Base-by-base conservation (phyloP, 2,329 filamentous ascomycete genomes). In the Penicillium sp. region DNA sequence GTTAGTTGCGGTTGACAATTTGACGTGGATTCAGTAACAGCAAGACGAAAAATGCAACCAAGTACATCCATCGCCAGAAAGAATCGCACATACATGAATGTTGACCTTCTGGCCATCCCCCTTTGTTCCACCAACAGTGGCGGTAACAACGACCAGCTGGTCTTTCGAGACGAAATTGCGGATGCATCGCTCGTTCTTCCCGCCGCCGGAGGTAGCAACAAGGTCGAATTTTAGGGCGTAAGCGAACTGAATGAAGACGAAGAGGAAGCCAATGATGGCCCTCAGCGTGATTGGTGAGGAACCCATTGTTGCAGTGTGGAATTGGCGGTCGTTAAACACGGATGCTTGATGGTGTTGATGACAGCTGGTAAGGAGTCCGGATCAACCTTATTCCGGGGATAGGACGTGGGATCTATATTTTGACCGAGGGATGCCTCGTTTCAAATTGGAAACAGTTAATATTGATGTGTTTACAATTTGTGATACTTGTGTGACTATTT, bases 61-160 rank as follows among this genome's bases (percentile, higher is more conserved):
- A 11, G 14, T 22, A 13, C n/a, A 40, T 40, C 12, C 33, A 37
- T 33, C 19, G 10, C 31, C 9, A 12, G 18, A 4, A 31, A 16
- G 14, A 16, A 14, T 18, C 3, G 27, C 39, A 66, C 64, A 57
- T 77, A 96, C 92, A 74, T 95, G 86, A 80, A 99, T 93, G 72
- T 97, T 95, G 57, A 97, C 83, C 62, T 82, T 76, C 83, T 95
- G 91, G 45, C 93, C 93, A 77, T 99, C 93, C 50, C 90, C 92
- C 74, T 86, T 88, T 59, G 76, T 76, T n/a, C 93, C 93, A 68
- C 86, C 83, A 49, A 95, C 80, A 52, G 84, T 95, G 47, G 91
- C 88, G 49, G 92, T 97, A 45, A 99, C 92, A 29, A 97, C 92
- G 35, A 99, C 93, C 58, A 99, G 77, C 57, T 93, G 95, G 68